Conservation (phyloP, 2,329 filamentous ascomycete genomes). For the Ambrosiella xylebori region DNA sequence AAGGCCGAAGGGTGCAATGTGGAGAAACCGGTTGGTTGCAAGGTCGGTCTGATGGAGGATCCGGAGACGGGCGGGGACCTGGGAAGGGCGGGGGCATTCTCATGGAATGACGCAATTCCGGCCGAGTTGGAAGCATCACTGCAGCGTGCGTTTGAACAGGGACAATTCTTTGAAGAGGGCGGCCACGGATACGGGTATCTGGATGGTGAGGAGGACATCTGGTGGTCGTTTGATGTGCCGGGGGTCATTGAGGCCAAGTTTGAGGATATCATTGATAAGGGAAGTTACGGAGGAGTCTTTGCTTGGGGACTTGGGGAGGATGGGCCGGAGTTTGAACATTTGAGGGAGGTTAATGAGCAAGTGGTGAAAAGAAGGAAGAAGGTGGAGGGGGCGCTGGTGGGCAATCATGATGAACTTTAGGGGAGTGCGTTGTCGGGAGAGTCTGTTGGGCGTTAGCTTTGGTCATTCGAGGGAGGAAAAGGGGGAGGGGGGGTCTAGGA, state of each 20-base stretch:
- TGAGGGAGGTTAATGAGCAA: conserved; percentile 18
- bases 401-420: conserved; percentile 4
- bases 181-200: conserved; percentile 51
- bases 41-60: conserved; percentile 39
- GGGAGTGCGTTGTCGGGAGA: not conserved
- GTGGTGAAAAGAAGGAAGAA: conserved; percentile 4
- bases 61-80: conserved; percentile 38
- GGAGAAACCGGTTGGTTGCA: conserved; percentile 32
- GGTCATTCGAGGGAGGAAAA: not conserved
- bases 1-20: conserved; percentile 29
- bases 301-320: conserved; percentile 63
- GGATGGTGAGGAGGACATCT: conserved; percentile 39
- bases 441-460: not conserved
- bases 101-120: conserved; percentile 40
- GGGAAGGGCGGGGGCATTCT: conserved; percentile 40
- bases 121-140: conserved; percentile 39
- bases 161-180: conserved; percentile 35
- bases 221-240: conserved; percentile 60
- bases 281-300: conserved; percentile 51
- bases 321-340: conserved; percentile 26
- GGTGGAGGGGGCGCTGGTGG: not conserved
- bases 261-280: conserved; percentile 35
- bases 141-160: conserved; percentile 32
- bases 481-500: not conserved
- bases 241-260: conserved; percentile 46